Evolutionary conservation across 164 flowering plant genomes (phyloP), one percentile per base, ranked within the genome.

Genomic region (Hamamelis virginiana): DNA sequence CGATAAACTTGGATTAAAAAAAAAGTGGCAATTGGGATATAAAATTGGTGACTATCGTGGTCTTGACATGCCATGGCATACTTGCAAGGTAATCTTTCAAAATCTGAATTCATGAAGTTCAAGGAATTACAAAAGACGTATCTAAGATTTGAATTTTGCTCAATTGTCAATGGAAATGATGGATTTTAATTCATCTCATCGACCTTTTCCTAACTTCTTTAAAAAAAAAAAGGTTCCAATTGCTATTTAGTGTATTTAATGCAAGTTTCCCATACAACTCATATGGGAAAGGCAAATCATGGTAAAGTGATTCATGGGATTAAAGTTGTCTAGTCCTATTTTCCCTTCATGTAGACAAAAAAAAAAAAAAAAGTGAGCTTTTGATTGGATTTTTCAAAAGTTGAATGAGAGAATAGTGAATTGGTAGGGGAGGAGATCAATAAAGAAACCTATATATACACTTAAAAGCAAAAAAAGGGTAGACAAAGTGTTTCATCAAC

Each of bases 321-420:
- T 69, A 72, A 75, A 69, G 77, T 28, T 67, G 78, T 74, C 80
- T 62, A 69, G 69, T 76, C 73, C 73, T 67, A 52, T 69, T 68
- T 70, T 67, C 64, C 61, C 65, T 74, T 53, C 25, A 50, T 55
- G 16, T 5, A 59, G 13, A 45, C n/a, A 33, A 33, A 33, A 33
- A 33, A 33, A 33, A 33, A 6, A 33, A 50, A 59, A 64, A 74
- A 76, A 61, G 64, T 63, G 16, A 55, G 62, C 74, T 77, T 76
- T 66, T 71, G 73, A 73, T 74, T 74, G 72, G 72, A 69, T 73
- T 71, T 70, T 53, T 70, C 64, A 72, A 79, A 70, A 70, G 63
- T 65, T 2, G 14, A 69, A 69, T 26, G 52, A 3, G 53, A 59
- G 70, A 53, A 70, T 73, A 57, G 55, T 33, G 59, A 25, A 59